Evolutionary conservation across 768 basidiomycete species (phyloP), one percentile per base, ranked within the genome.

Genomic region (Russula compacta): DNA sequence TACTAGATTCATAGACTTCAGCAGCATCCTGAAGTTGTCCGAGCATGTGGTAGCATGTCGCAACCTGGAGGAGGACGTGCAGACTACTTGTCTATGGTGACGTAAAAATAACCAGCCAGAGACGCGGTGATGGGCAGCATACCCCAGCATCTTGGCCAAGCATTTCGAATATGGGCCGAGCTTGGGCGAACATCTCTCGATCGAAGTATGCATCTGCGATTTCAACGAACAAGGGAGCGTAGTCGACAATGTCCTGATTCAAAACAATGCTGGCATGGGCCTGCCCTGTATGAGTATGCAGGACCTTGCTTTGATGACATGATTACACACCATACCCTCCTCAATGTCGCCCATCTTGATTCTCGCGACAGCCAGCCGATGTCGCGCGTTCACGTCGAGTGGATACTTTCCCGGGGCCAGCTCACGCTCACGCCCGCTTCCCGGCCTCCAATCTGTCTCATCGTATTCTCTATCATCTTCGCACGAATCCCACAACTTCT

Each of bases 391-490:
- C 10, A 87, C 78, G 69, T 92, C 89, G 58, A 92, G 73, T 9
- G 76, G 76, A 69, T 81, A 84, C 54, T 76, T 78, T 29, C 85
- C 87, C 2, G 81, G 78, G 48, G 78, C 78, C 6, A 84, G 71
- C 40, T 79, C 79, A 2, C 79, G 79, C 24, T 71, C 73, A 64
- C 8, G 64, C 47, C 29, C 72, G 56, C 24, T 63, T 48, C 56
- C 21, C 56, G 65, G 68, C 65, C 72, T 60, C 69, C 74, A 71
- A 48, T 74, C 71, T 57, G 70, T 62, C 19, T 79, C 67, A 68
- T 93, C 91, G 68, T 82, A 99, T 72, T 99, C 95, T 52, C 94
- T 77, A 69, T 99, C 95, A 69, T 99, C 95, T 35, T 81, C 81
- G 56, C 84, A 81, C 21, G 79, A 71, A 65, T 93, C 89, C 93